A percentile compares a stretch with the other conserved stretches of the same genome.
Conservation (phyloP, 1,284 basidiomycete genomes). For the Chiua sp. region DNA sequence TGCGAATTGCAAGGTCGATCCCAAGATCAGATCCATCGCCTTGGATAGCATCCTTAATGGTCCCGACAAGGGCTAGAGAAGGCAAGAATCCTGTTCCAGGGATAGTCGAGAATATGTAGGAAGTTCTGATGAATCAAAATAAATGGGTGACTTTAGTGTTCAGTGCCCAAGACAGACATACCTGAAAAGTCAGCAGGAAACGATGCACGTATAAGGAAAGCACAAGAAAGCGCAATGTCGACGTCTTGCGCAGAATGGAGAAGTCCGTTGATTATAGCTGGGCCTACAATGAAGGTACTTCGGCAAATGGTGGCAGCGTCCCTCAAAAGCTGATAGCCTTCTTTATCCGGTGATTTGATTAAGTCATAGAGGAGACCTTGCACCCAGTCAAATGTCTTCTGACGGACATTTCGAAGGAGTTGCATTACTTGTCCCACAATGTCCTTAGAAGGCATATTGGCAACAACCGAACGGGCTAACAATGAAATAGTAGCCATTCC, state of each 20-base stretch:
- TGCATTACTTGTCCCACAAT: conserved; percentile 21
- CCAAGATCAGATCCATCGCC: conserved; percentile 14
- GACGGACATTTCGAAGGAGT: conserved; percentile 38
- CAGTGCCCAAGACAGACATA: no score
- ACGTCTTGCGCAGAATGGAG: conserved; percentile 32
- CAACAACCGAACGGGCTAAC: conserved; percentile 15
- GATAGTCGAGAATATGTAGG: conserved; percentile 2
- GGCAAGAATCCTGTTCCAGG: conserved; percentile 24
- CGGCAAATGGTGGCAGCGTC: conserved; percentile 44
- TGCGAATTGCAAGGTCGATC: conserved; percentile 40
- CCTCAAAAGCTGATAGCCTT: conserved; percentile 31
- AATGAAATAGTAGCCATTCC: conserved; percentile 40
- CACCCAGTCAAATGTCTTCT: conserved; percentile 43
- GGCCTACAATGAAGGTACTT: conserved; percentile 44
- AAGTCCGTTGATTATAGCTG: conserved; percentile 14
- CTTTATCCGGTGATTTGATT: conserved; percentile 18
- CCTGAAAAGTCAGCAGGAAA: no score
- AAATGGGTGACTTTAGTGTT: no score
- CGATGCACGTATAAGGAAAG: conserved; percentile 29
- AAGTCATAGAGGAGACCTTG: conserved; percentile 32
- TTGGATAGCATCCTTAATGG: conserved; percentile 13
- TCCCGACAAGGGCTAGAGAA: conserved; percentile 34
- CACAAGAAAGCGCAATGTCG: conserved; percentile 40
- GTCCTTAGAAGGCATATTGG: conserved; percentile 37
- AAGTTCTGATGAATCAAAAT: conserved; percentile 18